A percentile compares a stretch with the other conserved stretches of the same genome.
These are phyloP conservation scores for Chlorella sp. DNA, from an alignment of 139 green algal species.

Conservation along the genomic window DNA sequence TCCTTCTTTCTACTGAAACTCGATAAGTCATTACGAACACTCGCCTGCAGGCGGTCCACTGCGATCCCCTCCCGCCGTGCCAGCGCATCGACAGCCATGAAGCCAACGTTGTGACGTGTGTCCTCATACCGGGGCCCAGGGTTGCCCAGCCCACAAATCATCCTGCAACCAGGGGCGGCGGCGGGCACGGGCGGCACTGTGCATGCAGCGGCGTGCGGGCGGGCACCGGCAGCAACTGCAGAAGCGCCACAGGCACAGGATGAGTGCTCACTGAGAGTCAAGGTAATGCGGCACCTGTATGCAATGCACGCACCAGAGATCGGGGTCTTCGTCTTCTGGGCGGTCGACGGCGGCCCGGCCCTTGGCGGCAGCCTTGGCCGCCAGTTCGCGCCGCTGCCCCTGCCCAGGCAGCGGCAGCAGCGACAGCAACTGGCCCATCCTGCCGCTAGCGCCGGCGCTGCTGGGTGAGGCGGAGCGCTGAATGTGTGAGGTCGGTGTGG, in stretches of 20 bases:
- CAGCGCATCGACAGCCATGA: slow-evolving; percentile 85
- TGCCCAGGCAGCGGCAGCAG: slow-evolving; percentile 19
- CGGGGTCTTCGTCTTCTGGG: slow-evolving; percentile 13
- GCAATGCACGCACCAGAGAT: slow-evolving; percentile 39
- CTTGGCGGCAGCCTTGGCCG: background rate
- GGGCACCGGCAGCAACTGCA: background rate
- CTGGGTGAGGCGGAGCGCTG: too few relatives aligned
- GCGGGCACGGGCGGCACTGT: background rate
- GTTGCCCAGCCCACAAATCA: slow-evolving; percentile 86
- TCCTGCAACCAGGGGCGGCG: slow-evolving; percentile 18
- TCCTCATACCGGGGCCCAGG: slow-evolving; percentile 75
- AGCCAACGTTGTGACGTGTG: slow-evolving; percentile 92
- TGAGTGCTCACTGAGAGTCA: too few relatives aligned
- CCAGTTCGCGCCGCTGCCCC: background rate
- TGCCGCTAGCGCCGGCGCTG: background rate
- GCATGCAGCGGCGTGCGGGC: background rate
- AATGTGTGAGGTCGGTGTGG: too few relatives aligned
- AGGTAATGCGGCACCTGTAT: background rate
- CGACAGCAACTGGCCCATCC: slow-evolving; percentile 27
- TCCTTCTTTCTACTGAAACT: background rate
- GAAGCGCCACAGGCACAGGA: background rate
- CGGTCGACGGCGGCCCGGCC: background rate
- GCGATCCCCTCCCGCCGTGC: slow-evolving; percentile 63
- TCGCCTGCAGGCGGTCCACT: slow-evolving; percentile 70
- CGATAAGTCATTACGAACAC: slow-evolving; percentile 47